Base-by-base conservation (phyloP, 2,329 filamentous ascomycete genomes). In the Fusarium brachygibbosum region DNA sequence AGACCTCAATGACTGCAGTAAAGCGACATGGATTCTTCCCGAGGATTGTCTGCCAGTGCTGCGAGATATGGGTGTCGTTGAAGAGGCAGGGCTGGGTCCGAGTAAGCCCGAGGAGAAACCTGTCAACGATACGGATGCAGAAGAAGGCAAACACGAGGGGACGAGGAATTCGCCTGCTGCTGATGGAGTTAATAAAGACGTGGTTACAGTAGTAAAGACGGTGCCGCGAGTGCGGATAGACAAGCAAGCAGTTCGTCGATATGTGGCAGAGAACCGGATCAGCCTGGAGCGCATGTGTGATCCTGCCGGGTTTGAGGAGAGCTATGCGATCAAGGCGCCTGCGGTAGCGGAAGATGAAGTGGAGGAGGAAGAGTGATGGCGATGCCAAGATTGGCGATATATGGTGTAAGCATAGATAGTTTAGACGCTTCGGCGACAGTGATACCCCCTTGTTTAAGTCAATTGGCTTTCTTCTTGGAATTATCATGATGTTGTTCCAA, bases 41-140 rank as follows among this genome's bases (percentile, higher is more conserved):
- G 95, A 98, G 42, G 95, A 98, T 79, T 93, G 95, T 60, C 86
- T 97, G 42, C 84, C 84, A 1, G 90, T 93, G 25, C 82, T 98
- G 55, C 88, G 91, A 63, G 90, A 93, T 60, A 97, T 98, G 93
- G 90, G 87, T 11, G 82, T 96, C 35, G 83, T 91, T 48, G 79
- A 89, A 79, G 83, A 90, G 74, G 86, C 83, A 70, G 86, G 82
- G 76, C 77, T 81, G 78, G 82, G 82, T 2, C 81, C 80, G 6
- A 79, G 80, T 14, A 83, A 81, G 68, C 76, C 76, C 44, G 58
- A 61, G 65, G 62, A 46, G 50, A 65, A 63, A 56, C 42, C 42
- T 13, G 25, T 35, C 21, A 52, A 58, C 13, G 61, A 51, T 21
- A 32, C 48, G 17, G 71, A 75, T 14, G 54, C 63, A 1, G 73